phyloP scores from a whole-genome alignment of 2,329 filamentous ascomycete species.

The Talaromyces amestolkiae region DNA sequence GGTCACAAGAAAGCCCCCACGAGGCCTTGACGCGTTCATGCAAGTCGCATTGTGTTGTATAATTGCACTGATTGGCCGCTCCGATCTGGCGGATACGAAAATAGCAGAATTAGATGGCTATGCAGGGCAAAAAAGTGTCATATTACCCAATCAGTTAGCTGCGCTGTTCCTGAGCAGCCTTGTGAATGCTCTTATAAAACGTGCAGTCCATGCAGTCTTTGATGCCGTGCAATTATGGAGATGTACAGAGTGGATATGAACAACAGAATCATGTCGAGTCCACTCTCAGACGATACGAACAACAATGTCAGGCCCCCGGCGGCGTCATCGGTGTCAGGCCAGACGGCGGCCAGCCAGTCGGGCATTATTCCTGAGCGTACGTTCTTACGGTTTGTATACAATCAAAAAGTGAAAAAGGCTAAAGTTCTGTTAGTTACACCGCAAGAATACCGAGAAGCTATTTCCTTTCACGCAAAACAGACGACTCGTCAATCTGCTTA shows the following conservation, averaged over 20 bases:
- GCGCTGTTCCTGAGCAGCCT: not conserved
- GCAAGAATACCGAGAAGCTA: not conserved
- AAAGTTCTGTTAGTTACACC: not conserved
- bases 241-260: not conserved
- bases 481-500: constrained; percentile 3
- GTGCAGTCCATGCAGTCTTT: not conserved
- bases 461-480: not conserved
- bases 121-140: not conserved
- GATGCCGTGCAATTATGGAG: not conserved
- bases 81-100: not conserved
- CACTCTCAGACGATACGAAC: not conserved
- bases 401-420: not conserved
- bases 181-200: not conserved
- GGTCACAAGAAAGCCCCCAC: not conserved
- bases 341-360: not conserved
- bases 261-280: not conserved
- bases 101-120: not conserved
- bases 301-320: not conserved
- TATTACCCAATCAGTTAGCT: not conserved
- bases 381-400: not conserved
- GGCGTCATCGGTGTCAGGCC: not conserved
- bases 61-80: not conserved
- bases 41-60: not conserved
- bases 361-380: not conserved
- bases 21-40: not conserved